Percentiles rank a stretch among this genome's conserved stretches.
Evolutionary conservation across 164 flowering plant species (phyloP).

Genomic region (Echeveria elegans): DNA sequence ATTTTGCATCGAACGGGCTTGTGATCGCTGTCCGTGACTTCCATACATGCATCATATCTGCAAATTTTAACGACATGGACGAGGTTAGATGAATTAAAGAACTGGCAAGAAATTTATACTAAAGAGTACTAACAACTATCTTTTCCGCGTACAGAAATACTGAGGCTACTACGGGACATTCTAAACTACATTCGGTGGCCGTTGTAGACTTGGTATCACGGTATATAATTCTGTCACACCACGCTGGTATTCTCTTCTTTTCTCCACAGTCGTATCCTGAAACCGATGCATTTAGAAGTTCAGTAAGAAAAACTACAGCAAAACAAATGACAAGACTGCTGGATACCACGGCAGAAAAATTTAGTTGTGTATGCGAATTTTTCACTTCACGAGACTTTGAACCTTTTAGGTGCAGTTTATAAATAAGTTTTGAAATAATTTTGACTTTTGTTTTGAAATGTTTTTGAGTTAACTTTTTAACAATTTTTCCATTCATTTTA

Average conservation of each 20-base stretch:
- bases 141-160: conserved; percentile 42
- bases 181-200: conserved; percentile 56
- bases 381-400: no score
- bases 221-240: conserved; percentile 92
- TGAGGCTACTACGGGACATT: conserved; percentile 73
- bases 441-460: no score
- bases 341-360: not conserved
- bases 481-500: no score
- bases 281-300: conserved; percentile 3
- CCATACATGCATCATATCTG: conserved; percentile 98
- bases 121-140: not conserved
- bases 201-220: conserved; percentile 65
- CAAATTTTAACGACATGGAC: not conserved
- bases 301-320: not conserved
- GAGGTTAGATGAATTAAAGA: not conserved
- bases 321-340: not conserved
- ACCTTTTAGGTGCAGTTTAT: no score
- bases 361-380: no score
- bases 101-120: not conserved
- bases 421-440: no score
- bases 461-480: no score
- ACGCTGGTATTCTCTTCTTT: conserved; percentile 98
- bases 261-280: conserved; percentile 98
- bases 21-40: conserved; percentile 96
- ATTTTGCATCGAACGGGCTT: conserved; percentile 91